Evolutionary conservation across 2,329 filamentous ascomycete genomes (phyloP), one percentile per base, ranked within the genome.

Genomic region (Xylogone sp.): DNA sequence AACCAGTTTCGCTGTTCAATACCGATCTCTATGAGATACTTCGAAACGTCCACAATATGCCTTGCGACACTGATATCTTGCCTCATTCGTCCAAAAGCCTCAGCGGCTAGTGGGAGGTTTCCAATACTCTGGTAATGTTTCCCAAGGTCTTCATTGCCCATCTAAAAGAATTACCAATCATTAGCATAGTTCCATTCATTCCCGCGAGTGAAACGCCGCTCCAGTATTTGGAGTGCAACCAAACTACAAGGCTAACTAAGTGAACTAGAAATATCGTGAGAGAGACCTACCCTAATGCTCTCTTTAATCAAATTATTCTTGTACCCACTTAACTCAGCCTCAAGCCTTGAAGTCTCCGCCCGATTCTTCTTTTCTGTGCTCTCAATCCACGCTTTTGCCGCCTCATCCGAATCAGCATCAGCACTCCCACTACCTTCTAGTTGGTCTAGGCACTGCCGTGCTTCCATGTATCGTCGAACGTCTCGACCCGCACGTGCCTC

Each of bases 221-320:
- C n/a, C n/a, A n/a, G n/a, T n/a, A n/a, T n/a, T n/a, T n/a, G n/a
- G n/a, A n/a, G n/a, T n/a, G n/a, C n/a, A n/a, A n/a, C n/a, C n/a
- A n/a, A n/a, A n/a, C n/a, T n/a, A n/a, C 24, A 27, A 27, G 24
- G 24, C 24, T 10, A 27, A 27, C 24, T 27, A 27, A 27, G n/a
- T n/a, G n/a, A 27, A 27, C 24, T 10, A 27, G 8, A 21, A 7
- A n/a, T 16, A 19, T 42, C 79, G 51, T 4, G 34, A 16, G 34
- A 39, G n/a, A 39, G n/a, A 39, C 34, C 34, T 76, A 95, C 91
- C 60, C 92, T 75, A 63, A 97, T 96, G 72, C 91, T 97, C 72
- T 99, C 94, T 68, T 97, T 96, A 62, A 99, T 91, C 43, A 97
- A 73, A 63, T 97, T 99, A 66, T 97, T 96, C 71, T 94, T 96